Evolutionary conservation across 2,329 filamentous ascomycete species (phyloP).

Genomic region (Eutypella sp.): DNA sequence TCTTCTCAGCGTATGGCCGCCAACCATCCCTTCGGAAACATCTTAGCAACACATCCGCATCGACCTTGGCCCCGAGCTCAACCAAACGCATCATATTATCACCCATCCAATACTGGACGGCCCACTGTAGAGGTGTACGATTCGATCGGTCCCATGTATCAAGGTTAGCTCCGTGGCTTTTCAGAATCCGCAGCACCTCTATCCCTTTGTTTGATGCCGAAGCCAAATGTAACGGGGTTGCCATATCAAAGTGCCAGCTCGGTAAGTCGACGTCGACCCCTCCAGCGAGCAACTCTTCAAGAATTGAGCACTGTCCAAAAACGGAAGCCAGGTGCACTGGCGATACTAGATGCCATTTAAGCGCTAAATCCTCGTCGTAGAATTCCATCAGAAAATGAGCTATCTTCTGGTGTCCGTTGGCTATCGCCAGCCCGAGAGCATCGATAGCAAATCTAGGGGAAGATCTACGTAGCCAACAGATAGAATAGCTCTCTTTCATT

Average conservation of each 20-base stretch:
- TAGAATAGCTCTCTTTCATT: rapidly evolving
- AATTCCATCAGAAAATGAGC: neutral
- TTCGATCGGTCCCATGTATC: rapidly evolving
- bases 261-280: neutral
- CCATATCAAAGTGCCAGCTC: neutral
- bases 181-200: neutral
- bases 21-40: neutral
- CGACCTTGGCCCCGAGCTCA: neutral
- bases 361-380: neutral
- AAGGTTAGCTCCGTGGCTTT: neutral
- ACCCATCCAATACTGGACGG: neutral
- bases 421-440: neutral
- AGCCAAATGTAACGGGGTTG: neutral
- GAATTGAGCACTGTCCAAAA: neutral
- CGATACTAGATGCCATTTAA: neutral
- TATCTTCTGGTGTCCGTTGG: neutral
- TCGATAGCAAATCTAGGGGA: neutral
- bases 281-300: neutral
- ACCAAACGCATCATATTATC: neutral
- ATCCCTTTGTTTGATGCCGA: neutral
- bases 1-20: neutral
- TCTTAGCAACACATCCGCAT: neutral
- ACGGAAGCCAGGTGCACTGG: neutral
- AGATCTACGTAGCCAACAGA: neutral
- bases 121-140: neutral